These are phyloP conservation scores for Cyclotella atomus DNA, from an alignment of 108 stramenopile genomes.

Conservation along the genomic window DNA sequence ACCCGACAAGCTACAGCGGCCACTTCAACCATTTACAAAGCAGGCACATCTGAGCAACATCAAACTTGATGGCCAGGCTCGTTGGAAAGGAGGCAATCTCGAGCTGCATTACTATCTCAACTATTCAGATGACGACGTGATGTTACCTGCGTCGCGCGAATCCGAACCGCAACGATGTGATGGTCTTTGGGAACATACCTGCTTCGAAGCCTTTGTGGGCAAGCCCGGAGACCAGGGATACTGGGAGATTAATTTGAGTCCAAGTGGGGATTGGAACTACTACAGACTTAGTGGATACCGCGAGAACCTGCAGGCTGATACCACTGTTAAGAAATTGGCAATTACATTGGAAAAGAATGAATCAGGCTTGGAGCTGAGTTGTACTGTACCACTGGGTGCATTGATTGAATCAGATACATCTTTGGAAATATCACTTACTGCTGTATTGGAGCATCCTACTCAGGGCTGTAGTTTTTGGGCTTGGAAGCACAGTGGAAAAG, in stretches of 20 bases:
- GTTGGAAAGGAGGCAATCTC: not conserved
- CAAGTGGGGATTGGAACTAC: not conserved
- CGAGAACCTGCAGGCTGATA: conserved; percentile 6
- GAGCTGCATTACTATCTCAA: not conserved
- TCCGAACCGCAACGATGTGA: not conserved
- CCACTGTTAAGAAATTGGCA: not conserved
- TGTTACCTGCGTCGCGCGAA: not conserved
- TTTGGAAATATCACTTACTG: conserved; percentile 9
- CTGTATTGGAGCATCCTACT: not conserved
- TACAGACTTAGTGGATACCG: not conserved
- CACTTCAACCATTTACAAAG: not conserved
- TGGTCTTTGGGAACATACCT: conserved; percentile 12
- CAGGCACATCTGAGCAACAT: not conserved
- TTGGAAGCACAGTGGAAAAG: conserved; percentile 7
- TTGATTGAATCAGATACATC: not conserved
- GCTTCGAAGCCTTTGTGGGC: conserved; percentile 13
- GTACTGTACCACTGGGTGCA: not conserved
- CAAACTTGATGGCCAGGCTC: not conserved
- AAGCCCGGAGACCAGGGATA: not conserved
- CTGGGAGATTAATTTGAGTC: conserved; percentile 8
- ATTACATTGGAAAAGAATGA: not conserved
- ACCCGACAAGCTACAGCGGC: not conserved
- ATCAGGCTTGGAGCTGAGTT: not conserved
- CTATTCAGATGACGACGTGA: not conserved
- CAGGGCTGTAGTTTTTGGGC: conserved; percentile 10